Percentiles rank a stretch among this genome's conserved stretches.
These are phyloP conservation scores for Blastobotrys parvus DNA, from an alignment of 805 yeast genomes.

Conservation along the genomic window DNA sequence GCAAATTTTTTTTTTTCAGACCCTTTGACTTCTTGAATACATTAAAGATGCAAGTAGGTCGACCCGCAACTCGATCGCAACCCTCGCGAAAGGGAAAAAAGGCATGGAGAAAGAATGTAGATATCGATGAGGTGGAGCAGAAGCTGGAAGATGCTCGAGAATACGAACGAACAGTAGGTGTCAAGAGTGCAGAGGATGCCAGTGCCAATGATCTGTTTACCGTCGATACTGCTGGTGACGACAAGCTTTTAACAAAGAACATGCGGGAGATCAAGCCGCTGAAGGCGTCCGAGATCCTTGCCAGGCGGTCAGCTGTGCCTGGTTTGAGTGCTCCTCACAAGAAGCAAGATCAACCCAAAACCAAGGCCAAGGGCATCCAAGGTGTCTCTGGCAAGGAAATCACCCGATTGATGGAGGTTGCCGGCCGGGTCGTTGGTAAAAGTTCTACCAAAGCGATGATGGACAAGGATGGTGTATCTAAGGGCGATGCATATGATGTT, in stretches of 20 bases:
- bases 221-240: slow-evolving; percentile 62
- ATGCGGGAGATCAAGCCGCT: slow-evolving; percentile 36
- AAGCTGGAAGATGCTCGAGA: slow-evolving; percentile 66
- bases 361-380: slow-evolving; percentile 38
- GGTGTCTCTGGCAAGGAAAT: slow-evolving; percentile 60
- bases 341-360: slow-evolving; percentile 22
- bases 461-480: slow-evolving; percentile 57
- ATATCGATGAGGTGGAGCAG: slow-evolving; percentile 66
- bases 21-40: background rate
- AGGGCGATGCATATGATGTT: slow-evolving; percentile 47
- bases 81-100: slow-evolving; percentile 85
- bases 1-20: background rate
- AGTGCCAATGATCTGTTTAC: slow-evolving; percentile 43
- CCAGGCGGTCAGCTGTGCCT: slow-evolving; percentile 69
- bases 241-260: slow-evolving; percentile 32
- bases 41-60: slow-evolving; percentile 29
- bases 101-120: slow-evolving; percentile 90
- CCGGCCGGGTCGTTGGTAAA: slow-evolving; percentile 58
- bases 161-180: slow-evolving; percentile 30
- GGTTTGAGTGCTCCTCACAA: slow-evolving; percentile 41
- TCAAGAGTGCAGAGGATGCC: slow-evolving; percentile 7
- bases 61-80: slow-evolving; percentile 58
- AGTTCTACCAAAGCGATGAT: slow-evolving; percentile 43
- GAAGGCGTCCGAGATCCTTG: slow-evolving; percentile 63
- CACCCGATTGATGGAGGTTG: slow-evolving; percentile 57